These are phyloP conservation scores for Corylus heterophylla DNA, from an alignment of 306 rosid species.

Conservation along the genomic window DNA sequence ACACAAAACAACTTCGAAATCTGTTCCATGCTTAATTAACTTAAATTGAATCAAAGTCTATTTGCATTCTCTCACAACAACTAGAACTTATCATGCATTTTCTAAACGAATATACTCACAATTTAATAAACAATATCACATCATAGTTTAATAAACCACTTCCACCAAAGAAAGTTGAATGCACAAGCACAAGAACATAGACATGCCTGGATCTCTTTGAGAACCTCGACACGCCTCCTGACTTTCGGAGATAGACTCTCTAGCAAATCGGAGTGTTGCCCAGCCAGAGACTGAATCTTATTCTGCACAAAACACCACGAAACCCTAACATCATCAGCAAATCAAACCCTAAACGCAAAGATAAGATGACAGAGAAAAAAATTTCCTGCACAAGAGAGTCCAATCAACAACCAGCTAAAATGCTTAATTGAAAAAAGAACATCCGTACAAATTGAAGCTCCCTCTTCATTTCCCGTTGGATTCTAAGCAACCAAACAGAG, in stretches of 20 bases:
- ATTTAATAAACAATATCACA: background rate
- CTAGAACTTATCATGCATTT: background rate
- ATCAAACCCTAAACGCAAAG: background rate
- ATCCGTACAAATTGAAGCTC: background rate
- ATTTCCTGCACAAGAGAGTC: background rate
- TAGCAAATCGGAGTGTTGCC: conserved; percentile 72
- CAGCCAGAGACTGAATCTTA: conserved; percentile 83
- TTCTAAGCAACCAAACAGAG: background rate
- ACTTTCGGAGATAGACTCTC: conserved; percentile 62
- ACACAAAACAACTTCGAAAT: background rate
- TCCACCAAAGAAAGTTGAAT: too few relatives aligned
- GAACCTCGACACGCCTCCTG: conserved; percentile 84
- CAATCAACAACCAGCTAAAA: too few relatives aligned
- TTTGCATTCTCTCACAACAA: background rate
- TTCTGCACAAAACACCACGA: conserved; percentile 39
- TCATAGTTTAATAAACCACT: background rate
- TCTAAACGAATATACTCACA: background rate
- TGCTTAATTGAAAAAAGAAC: too few relatives aligned
- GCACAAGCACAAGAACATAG: background rate
- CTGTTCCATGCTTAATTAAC: background rate
- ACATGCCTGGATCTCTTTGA: conserved; percentile 81
- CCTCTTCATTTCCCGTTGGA: background rate
- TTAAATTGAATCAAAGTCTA: background rate
- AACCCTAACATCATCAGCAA: background rate
- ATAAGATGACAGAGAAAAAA: background rate